Conservation (phyloP, 257 asterid genomes). For the Nemophila menziesii region DNA sequence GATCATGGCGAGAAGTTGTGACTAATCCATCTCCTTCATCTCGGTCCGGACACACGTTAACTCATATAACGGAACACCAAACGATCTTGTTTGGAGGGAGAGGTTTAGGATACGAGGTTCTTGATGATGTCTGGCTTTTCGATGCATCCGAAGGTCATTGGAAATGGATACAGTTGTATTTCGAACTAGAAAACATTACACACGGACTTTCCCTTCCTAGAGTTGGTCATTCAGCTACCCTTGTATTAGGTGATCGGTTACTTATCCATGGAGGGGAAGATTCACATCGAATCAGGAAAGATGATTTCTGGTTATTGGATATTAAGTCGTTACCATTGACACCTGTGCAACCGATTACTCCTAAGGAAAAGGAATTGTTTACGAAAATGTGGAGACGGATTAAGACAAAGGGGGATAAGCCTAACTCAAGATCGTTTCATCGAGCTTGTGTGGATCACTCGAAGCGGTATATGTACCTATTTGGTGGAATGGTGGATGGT, state of each 20-base stretch:
- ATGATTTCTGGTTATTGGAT: conserved; percentile 82
- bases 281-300: conserved; percentile 48
- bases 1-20: conserved; percentile 53
- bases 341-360: conserved; percentile 16
- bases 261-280: conserved; percentile 91
- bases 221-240: conserved; percentile 87
- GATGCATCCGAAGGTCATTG: conserved; percentile 32
- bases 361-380: conserved; percentile 9
- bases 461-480: conserved; percentile 51
- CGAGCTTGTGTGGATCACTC: conserved; percentile 74
- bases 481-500: conserved; percentile 95
- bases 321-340: conserved; percentile 24
- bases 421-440: conserved; percentile 66
- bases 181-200: conserved; percentile 44
- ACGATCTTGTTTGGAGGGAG: conserved; percentile 76
- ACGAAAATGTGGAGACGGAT: conserved; percentile 57
- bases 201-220: conserved; percentile 60
- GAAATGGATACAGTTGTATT: conserved; percentile 51
- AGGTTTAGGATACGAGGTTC: conserved; percentile 61
- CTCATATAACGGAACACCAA: conserved; percentile 41
- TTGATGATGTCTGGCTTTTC: conserved; percentile 64
- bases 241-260: conserved; percentile 56
- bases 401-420: conserved; percentile 44
- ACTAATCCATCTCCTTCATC: conserved; percentile 54
- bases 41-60: conserved; percentile 82